These are phyloP conservation scores for Aspergillus sp. DNA, from an alignment of 2,329 filamentous ascomycete genomes.

Conservation along the genomic window DNA sequence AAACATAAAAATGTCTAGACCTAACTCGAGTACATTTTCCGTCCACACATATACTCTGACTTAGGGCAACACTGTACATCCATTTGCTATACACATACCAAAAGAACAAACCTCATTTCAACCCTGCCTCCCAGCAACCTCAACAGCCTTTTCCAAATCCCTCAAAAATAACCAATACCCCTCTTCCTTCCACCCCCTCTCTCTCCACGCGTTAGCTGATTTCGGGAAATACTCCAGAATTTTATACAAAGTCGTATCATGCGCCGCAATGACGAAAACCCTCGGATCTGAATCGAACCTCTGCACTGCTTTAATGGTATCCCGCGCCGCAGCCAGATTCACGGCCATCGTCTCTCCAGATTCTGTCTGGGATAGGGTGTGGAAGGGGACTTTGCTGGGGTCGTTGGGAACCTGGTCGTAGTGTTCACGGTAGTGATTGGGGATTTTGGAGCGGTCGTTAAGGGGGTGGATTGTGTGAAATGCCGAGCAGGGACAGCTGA, in stretches of 20 bases:
- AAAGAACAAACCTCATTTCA: too few species aligned
- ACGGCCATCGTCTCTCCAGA: neutral
- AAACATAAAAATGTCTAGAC: too few species aligned
- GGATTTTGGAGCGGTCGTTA: too few species aligned
- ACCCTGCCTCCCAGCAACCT: neutral
- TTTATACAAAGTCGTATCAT: conserved; percentile 12
- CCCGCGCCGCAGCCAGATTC: neutral
- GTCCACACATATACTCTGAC: too few species aligned
- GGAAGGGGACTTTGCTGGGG: too few species aligned
- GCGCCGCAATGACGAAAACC: conserved; percentile 7
- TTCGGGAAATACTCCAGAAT: conserved; percentile 22
- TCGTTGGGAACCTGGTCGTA: too few species aligned
- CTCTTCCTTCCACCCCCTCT: conserved; percentile 16
- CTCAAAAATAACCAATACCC: conserved; percentile 18
- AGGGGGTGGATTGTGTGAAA: neutral
- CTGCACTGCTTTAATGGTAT: conserved; percentile 1
- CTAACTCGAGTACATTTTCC: too few species aligned
- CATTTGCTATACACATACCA: too few species aligned
- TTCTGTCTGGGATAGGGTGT: too few species aligned
- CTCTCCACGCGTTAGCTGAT: conserved; percentile 23
- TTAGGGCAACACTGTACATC: too few species aligned
- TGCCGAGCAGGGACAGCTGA: neutral
- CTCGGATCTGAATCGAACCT: conserved; percentile 2
- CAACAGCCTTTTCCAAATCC: conserved; percentile 5
- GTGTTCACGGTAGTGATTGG: too few species aligned